A percentile compares a stretch with the other conserved stretches of the same genome.
Evolutionary conservation across 306 rosid genomes (phyloP).

Genomic region (Casuarina glauca): DNA sequence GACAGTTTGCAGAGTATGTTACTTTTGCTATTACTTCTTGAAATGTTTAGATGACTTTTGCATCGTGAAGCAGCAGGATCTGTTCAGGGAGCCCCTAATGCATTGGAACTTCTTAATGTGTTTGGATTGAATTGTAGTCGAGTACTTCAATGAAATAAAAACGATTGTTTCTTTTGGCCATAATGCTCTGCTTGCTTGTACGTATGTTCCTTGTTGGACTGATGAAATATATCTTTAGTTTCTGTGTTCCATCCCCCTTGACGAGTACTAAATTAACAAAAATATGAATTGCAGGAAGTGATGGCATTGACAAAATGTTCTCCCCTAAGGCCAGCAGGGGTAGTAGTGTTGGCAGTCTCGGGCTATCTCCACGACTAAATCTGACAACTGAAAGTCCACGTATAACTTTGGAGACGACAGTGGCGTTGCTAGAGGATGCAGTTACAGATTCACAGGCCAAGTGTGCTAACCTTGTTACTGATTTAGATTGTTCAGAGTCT

Average conservation of each 20-base stretch:
- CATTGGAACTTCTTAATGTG: not conserved
- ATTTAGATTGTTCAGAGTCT: conserved; percentile 46
- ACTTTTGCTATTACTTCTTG: too few species aligned
- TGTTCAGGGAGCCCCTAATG: not conserved
- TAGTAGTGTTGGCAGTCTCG: conserved; percentile 47
- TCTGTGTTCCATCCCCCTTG: not conserved
- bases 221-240: not conserved
- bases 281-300: conserved; percentile 69
- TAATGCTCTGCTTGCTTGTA: not conserved
- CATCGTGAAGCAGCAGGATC: not conserved
- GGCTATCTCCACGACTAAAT: conserved; percentile 48
- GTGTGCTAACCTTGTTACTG: conserved; percentile 47
- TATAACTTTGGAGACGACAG: conserved; percentile 54
- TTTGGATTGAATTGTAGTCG: not conserved
- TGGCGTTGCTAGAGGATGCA: conserved; percentile 67
- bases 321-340: conserved; percentile 57
- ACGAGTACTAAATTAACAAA: conserved; percentile 8
- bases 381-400: conserved; percentile 43
- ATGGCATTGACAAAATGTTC: conserved; percentile 81
- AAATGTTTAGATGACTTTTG: not conserved
- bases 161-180: not conserved
- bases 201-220: not conserved
- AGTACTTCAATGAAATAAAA: not conserved
- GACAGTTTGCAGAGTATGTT: too few species aligned
- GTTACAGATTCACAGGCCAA: conserved; percentile 61